Conservation (phyloP, 352 stramenopile genomes). For the Phytophthora constricta region DNA sequence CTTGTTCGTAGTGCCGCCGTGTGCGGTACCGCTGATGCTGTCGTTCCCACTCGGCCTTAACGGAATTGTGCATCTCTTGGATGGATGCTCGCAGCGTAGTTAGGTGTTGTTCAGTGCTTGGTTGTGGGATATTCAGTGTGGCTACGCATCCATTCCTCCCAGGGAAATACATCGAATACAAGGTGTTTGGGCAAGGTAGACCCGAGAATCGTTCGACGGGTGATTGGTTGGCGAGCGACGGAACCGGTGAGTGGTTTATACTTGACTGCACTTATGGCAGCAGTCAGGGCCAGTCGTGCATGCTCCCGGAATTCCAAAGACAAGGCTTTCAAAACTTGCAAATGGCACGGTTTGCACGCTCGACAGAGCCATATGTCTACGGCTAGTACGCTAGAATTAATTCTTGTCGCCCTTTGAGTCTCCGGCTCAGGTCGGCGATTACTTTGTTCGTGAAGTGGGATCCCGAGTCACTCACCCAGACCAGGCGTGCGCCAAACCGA, state of each 20-base stretch:
- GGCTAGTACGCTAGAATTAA: conserved; percentile 4
- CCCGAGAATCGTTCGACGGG: conserved; percentile 10
- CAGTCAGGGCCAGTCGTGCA: conserved; percentile 8
- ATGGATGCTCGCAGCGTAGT: not conserved
- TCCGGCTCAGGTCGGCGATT: not conserved
- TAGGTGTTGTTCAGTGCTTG: not conserved
- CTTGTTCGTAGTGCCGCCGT: not conserved
- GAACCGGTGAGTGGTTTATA: conserved; percentile 6
- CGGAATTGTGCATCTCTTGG: conserved; percentile 24
- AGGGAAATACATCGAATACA: conserved; percentile 8
- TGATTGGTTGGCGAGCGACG: conserved; percentile 6
- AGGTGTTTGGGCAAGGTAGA: not conserved
- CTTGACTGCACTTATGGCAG: conserved; percentile 1
- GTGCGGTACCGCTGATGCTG: not conserved
- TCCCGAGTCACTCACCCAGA: conserved; percentile 5
- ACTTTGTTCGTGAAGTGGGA: conserved; percentile 5
- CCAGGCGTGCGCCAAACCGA: not conserved
- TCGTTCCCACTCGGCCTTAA: not conserved
- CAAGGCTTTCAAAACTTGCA: conserved; percentile 7
- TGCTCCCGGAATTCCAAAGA: conserved; percentile 2
- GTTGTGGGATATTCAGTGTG: not conserved
- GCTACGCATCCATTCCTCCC: conserved; percentile 4
- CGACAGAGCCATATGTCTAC: too few species aligned
- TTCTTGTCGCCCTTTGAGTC: conserved; percentile 4
- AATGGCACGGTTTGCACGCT: conserved; percentile 5